Conservation (phyloP, 345 rosid species). For the Isatis tinctoria region DNA sequence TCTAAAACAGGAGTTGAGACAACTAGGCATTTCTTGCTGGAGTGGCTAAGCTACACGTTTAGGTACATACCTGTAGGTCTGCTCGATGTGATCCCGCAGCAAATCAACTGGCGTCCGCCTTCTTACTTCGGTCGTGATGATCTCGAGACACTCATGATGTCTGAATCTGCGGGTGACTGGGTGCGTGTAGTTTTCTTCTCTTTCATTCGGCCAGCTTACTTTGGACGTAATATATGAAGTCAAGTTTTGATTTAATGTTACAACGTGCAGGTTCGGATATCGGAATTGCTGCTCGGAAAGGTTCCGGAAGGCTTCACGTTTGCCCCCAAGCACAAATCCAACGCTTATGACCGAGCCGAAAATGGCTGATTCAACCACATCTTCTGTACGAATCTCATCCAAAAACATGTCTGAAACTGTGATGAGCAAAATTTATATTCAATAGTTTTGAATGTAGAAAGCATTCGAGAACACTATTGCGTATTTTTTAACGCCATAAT, state of each 20-base stretch:
- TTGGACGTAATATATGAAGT: not conserved
- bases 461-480: not conserved
- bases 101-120: constrained; percentile 90
- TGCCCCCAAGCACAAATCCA: constrained; percentile 91
- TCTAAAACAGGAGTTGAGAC: constrained; percentile 63
- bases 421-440: not conserved
- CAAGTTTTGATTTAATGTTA: not conserved
- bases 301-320: constrained; percentile 92
- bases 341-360: constrained; percentile 82
- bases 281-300: constrained; percentile 92
- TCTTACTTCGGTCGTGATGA: constrained; percentile 89
- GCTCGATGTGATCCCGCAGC: constrained; percentile 77
- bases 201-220: too few relatives aligned
- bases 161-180: constrained; percentile 97
- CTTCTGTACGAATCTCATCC: not conserved
- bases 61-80: constrained; percentile 88
- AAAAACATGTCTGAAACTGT: not conserved
- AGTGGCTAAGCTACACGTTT: constrained; percentile 85
- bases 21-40: constrained; percentile 89
- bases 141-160: constrained; percentile 92
- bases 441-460: not conserved
- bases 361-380: constrained; percentile 54
- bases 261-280: constrained; percentile 60
- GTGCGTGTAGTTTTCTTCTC: constrained; percentile 35
- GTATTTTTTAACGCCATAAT: not conserved